Evolutionary conservation across 164 flowering plant genomes (phyloP).

Genomic region (Euptelea pleiosperma): DNA sequence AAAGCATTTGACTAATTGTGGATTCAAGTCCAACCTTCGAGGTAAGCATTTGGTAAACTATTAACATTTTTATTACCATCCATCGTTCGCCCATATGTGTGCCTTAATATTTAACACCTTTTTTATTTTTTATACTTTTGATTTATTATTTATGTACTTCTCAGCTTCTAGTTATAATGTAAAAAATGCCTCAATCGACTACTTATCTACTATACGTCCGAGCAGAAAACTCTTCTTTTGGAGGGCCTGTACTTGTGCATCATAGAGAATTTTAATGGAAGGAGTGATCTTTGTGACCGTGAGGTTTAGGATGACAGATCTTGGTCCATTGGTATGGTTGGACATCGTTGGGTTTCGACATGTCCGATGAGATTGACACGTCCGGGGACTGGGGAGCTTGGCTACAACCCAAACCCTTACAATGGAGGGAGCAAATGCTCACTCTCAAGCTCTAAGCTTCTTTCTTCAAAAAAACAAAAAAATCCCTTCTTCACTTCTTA

Average conservation of each 20-base stretch:
- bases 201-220: background rate
- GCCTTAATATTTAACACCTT: too few relatives aligned
- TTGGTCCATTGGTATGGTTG: too few relatives aligned
- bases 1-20: constrained; percentile 80
- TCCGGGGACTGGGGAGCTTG: too few relatives aligned
- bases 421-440: too few relatives aligned
- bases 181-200: background rate
- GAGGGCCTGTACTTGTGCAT: background rate
- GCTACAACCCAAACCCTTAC: too few relatives aligned
- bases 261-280: background rate
- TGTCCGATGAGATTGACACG: too few relatives aligned
- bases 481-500: too few relatives aligned
- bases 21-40: constrained; percentile 76
- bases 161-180: background rate
- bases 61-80: background rate
- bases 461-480: too few relatives aligned
- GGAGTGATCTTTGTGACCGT: too few relatives aligned
- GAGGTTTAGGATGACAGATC: too few relatives aligned
- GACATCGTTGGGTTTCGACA: too few relatives aligned
- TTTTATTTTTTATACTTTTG: background rate
- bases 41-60: constrained; percentile 32
- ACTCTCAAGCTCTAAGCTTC: too few relatives aligned
- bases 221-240: background rate
- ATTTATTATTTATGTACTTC: background rate
- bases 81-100: background rate